Percentiles rank a stretch among this genome's conserved stretches.
Conservation (phyloP, 1,284 basidiomycete species). For the Austropuccinia psidii region DNA sequence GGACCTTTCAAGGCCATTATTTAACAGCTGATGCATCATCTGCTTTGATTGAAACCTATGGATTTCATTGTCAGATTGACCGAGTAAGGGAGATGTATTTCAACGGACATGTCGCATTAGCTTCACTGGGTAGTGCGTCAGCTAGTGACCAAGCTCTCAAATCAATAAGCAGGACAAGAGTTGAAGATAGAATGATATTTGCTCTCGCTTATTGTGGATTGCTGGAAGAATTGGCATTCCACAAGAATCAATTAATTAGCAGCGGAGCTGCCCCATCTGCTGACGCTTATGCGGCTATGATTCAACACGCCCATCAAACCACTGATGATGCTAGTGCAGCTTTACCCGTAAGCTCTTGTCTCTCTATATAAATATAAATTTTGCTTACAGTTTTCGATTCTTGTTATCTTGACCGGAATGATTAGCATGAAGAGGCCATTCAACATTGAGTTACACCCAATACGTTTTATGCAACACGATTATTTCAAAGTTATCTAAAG, state of each 20-base stretch:
- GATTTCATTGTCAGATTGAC: constrained; percentile 6
- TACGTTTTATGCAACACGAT: constrained; percentile 89
- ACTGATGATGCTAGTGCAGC: constrained; percentile 87
- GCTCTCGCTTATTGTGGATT: constrained; percentile 72
- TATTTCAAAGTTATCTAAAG: constrained; percentile 86
- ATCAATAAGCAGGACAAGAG: constrained; percentile 56
- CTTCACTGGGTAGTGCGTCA: constrained; percentile 9
- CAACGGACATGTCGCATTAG: constrained; percentile 21
- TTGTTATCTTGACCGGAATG: constrained; percentile 49
- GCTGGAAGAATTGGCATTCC: constrained; percentile 67
- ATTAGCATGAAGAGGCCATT: constrained; percentile 73
- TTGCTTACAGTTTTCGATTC: neutral
- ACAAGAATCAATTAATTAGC: constrained; percentile 68
- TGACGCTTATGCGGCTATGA: constrained; percentile 83
- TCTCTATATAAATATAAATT: neutral
- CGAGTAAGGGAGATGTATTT: constrained; percentile 36
- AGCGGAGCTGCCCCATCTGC: constrained; percentile 70
- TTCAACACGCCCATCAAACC: constrained; percentile 76
- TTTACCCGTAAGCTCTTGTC: constrained; percentile 48
- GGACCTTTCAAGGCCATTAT: constrained; percentile 10
- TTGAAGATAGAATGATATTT: constrained; percentile 83
- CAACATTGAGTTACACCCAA: constrained; percentile 64
- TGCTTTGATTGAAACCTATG: constrained; percentile 29
- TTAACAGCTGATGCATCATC: constrained; percentile 32
- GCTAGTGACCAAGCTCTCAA: neutral